Evolutionary conservation across 2,329 filamentous ascomycete genomes (phyloP).

Genomic region (Colletotrichum scovillei): DNA sequence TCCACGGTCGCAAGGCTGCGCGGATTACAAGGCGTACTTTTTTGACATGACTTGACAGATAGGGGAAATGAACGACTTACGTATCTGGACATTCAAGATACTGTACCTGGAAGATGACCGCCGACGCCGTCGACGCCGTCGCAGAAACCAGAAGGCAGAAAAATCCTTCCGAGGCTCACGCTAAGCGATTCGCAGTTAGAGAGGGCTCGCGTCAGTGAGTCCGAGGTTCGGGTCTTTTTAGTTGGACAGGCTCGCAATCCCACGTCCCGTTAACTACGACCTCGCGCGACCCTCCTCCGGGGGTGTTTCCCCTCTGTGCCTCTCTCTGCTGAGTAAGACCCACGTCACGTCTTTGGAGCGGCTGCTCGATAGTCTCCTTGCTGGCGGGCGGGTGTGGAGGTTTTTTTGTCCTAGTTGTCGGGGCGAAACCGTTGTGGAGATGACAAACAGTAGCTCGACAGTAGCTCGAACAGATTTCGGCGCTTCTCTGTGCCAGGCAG

Average conservation of each 20-base stretch:
- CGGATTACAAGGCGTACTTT: neutral
- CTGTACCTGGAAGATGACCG: neutral
- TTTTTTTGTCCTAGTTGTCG: neutral
- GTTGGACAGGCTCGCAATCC: neutral
- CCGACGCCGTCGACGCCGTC: neutral
- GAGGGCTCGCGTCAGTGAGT: neutral
- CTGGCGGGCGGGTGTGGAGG: neutral
- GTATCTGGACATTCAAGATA: neutral
- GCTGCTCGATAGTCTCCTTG: neutral
- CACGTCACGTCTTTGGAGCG: neutral
- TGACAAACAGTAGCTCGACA: neutral
- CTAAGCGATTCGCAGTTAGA: neutral
- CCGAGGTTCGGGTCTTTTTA: neutral
- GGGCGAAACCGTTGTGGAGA: neutral
- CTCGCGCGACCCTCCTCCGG: neutral
- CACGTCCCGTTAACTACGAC: neutral
- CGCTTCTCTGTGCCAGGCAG: neutral
- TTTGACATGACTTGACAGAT: neutral
- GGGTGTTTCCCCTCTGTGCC: neutral
- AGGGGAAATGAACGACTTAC: neutral
- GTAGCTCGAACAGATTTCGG: neutral
- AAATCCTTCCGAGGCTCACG: neutral
- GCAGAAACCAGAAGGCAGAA: neutral
- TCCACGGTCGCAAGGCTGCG: neutral
- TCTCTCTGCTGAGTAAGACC: conserved; percentile 21